Conservation (phyloP, 306 rosid species). For the Canavalia gladiata region DNA sequence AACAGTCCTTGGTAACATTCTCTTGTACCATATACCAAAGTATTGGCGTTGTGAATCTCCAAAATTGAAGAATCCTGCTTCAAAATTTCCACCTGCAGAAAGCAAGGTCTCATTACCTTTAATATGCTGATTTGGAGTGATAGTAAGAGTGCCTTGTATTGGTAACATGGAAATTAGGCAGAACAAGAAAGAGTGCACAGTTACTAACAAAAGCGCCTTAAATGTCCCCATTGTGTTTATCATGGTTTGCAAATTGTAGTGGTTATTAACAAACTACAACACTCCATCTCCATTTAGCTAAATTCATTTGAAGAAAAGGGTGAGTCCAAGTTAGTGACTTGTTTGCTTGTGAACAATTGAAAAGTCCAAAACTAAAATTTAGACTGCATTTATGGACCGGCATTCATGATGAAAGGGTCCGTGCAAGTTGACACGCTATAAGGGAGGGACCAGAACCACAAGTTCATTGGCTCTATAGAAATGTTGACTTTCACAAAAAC, state of each 20-base stretch:
- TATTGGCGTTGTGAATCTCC: constrained; percentile 6
- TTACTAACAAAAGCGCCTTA: background rate
- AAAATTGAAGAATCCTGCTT: constrained; percentile 1
- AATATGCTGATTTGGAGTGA: constrained; percentile 15
- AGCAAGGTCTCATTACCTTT: background rate
- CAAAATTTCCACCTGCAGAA: constrained; percentile 23
- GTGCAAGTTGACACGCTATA: too few species aligned
- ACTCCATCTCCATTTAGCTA: background rate
- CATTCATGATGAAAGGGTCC: background rate
- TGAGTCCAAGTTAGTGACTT: background rate
- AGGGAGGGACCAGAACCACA: too few species aligned
- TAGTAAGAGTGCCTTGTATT: background rate
- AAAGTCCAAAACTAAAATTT: background rate
- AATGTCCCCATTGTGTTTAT: background rate
- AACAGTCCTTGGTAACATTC: constrained; percentile 4
- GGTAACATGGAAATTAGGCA: background rate
- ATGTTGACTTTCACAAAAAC: too few species aligned
- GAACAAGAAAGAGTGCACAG: background rate
- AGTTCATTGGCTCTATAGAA: too few species aligned
- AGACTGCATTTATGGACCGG: background rate
- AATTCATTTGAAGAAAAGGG: background rate
- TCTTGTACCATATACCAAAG: constrained; percentile 29
- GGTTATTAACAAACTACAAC: background rate
- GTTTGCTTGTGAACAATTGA: background rate
- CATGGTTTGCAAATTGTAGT: background rate